Conservation (phyloP, 371 early-diverging fungal species). For the Syncephalastrum monosporum region DNA sequence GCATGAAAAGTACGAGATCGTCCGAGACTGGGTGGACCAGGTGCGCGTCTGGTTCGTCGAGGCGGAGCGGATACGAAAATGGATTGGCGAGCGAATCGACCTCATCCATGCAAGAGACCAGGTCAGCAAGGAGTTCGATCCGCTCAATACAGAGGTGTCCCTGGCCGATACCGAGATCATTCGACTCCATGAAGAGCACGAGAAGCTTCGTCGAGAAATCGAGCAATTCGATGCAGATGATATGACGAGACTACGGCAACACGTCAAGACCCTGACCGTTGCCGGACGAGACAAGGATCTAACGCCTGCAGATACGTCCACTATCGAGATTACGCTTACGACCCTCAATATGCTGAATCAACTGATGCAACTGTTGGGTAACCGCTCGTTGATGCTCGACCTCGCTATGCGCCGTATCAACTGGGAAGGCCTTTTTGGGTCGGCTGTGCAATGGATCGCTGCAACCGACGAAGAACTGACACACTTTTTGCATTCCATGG, state of each 20-base stretch:
- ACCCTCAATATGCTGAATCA: slow-evolving; percentile 42
- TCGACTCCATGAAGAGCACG: slow-evolving; percentile 31
- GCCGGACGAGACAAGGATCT: slow-evolving; percentile 28
- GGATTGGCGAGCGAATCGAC: slow-evolving; percentile 40
- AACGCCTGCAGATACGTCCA: slow-evolving; percentile 56
- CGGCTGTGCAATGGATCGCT: slow-evolving; percentile 44
- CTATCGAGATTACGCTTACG: slow-evolving; percentile 50
- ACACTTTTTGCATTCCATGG: slow-evolving; percentile 31
- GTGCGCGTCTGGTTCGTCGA: slow-evolving; percentile 35
- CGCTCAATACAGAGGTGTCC: slow-evolving; percentile 25
- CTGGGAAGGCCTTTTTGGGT: slow-evolving; percentile 48
- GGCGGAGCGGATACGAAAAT: slow-evolving; percentile 31
- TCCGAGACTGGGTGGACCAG: slow-evolving; percentile 42
- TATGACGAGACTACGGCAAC: slow-evolving; percentile 48
- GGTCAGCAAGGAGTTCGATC: slow-evolving; percentile 24
- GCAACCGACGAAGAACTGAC: slow-evolving; percentile 33
- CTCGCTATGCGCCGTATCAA: slow-evolving; percentile 33
- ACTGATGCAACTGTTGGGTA: slow-evolving; percentile 27
- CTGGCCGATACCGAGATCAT: slow-evolving; percentile 17
- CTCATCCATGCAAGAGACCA: slow-evolving; percentile 32
- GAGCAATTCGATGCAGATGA: slow-evolving; percentile 41
- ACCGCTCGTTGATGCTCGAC: slow-evolving; percentile 31
- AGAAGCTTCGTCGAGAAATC: slow-evolving; percentile 28
- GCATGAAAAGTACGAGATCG: slow-evolving; percentile 25
- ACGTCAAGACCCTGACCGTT: slow-evolving; percentile 43